Evolutionary conservation across 2,329 filamentous ascomycete genomes (phyloP).

Genomic region (Xylariaceae sp.): DNA sequence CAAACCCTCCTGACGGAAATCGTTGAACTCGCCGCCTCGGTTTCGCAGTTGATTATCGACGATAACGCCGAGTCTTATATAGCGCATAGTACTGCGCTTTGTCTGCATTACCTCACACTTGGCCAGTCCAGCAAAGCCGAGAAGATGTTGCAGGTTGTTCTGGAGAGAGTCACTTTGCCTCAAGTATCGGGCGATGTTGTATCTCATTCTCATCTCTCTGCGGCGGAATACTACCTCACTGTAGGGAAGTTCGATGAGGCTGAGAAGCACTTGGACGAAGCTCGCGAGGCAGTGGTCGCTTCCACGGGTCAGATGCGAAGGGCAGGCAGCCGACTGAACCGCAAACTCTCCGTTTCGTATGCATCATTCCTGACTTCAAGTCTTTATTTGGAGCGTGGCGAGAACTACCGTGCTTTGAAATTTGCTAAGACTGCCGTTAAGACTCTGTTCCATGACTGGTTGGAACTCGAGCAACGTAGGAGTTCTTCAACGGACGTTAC

Average conservation of each 20-base stretch:
- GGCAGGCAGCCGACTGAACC: conserved; percentile 38
- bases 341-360: conserved; percentile 53
- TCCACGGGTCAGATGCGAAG: conserved; percentile 26
- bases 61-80: conserved; percentile 41
- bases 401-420: conserved; percentile 53
- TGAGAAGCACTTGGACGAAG: conserved; percentile 39
- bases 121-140: conserved; percentile 50
- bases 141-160: conserved; percentile 45
- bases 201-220: conserved; percentile 61
- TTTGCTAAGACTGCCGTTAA: conserved; percentile 56
- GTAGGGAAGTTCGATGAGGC: conserved; percentile 63
- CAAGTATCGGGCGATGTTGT: conserved; percentile 41
- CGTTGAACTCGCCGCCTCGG: conserved; percentile 43
- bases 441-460: conserved; percentile 53
- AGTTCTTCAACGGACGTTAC: conserved; percentile 14
- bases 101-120: conserved; percentile 50
- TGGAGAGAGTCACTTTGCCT: conserved; percentile 48
- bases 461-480: conserved; percentile 44
- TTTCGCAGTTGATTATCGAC: conserved; percentile 39
- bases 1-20: conserved; percentile 44
- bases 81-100: conserved; percentile 45
- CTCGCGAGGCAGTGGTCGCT: conserved; percentile 37
- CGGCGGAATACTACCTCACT: conserved; percentile 69
- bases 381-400: conserved; percentile 59
- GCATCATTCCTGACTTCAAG: conserved; percentile 62